Percentiles rank a stretch among this genome's conserved stretches.
Evolutionary conservation across 176 grass and related monocot genomes (phyloP).

Genomic region (Cenchrus purpureus): DNA sequence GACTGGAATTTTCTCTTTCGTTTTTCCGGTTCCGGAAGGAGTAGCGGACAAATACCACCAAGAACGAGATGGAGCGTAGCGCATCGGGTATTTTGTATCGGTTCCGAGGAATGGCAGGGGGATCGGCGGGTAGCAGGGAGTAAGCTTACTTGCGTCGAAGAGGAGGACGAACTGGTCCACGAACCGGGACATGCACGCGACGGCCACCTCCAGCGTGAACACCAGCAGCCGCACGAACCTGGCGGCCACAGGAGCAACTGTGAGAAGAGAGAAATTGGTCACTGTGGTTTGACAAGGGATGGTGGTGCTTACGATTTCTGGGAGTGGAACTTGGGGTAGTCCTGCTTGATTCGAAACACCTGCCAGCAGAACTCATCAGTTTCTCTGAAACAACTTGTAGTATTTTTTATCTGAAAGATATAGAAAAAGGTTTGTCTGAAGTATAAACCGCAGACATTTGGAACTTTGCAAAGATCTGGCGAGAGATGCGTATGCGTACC

Average conservation of each 20-base stretch:
- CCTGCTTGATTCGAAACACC: constrained; percentile 95
- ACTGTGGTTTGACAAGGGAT: not conserved
- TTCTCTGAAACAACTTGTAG: not conserved
- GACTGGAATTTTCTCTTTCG: not conserved
- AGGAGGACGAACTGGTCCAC: constrained; percentile 91
- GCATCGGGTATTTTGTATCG: not conserved
- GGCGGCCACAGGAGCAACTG: not conserved
- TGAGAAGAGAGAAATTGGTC: not conserved
- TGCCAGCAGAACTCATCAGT: constrained; percentile 27
- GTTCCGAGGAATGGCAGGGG: constrained; percentile 5
- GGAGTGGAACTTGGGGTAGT: constrained; percentile 84
- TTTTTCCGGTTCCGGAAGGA: not conserved
- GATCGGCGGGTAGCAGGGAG: not conserved
- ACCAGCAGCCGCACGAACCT: constrained; percentile 93
- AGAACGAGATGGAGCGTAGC: constrained; percentile 34
- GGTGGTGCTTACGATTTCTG: constrained; percentile 78
- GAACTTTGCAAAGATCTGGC: not conserved
- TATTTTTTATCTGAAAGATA: not conserved
- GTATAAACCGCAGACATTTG: too few species aligned
- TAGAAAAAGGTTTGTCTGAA: not conserved
- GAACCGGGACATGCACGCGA: constrained; percentile 91
- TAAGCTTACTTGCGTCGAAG: constrained; percentile 90
- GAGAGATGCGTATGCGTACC: constrained; percentile 39
- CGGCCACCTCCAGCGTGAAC: constrained; percentile 92
- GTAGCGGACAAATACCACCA: constrained; percentile 1